Evolutionary conservation across 2,329 filamentous ascomycete genomes (phyloP).

Genomic region (Phyllosticta citrichinensis): DNA sequence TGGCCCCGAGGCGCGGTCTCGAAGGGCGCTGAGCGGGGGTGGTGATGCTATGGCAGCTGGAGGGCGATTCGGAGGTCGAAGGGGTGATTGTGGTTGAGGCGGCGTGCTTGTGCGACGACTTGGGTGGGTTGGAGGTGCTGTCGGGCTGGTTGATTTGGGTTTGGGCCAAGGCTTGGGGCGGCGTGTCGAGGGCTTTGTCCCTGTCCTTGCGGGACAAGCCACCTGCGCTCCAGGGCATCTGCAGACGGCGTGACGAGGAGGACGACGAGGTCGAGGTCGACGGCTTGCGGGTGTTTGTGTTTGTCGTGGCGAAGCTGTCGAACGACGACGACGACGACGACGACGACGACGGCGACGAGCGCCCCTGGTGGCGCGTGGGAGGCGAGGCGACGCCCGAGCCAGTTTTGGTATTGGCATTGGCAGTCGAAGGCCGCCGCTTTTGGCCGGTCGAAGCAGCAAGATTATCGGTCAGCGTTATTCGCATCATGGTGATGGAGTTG

Average conservation of each 20-base stretch:
- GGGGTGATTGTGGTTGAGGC: neutral
- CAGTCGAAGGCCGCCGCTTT: too few relatives aligned
- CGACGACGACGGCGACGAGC: neutral
- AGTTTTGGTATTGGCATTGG: neutral
- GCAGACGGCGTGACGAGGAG: neutral
- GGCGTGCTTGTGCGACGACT: neutral
- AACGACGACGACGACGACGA: neutral
- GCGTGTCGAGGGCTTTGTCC: neutral
- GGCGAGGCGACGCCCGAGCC: neutral
- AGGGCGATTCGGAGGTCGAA: neutral
- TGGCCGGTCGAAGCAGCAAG: too few relatives aligned
- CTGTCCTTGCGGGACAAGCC: neutral
- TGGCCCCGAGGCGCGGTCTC: constrained; percentile 4
- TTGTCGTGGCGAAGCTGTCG: neutral
- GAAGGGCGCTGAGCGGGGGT: constrained; percentile 3
- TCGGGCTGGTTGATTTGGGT: neutral
- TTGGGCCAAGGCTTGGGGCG: neutral
- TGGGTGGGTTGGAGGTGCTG: neutral
- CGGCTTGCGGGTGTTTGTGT: neutral
- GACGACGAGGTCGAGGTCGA: neutral
- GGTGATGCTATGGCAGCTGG: constrained; percentile 2
- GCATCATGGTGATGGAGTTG: neutral
- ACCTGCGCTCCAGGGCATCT: neutral
- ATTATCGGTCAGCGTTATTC: too few relatives aligned
- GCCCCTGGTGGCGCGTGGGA: too few relatives aligned